Evolutionary conservation across 352 stramenopile genomes (phyloP).

Genomic region (Globisporangium echinulatum): DNA sequence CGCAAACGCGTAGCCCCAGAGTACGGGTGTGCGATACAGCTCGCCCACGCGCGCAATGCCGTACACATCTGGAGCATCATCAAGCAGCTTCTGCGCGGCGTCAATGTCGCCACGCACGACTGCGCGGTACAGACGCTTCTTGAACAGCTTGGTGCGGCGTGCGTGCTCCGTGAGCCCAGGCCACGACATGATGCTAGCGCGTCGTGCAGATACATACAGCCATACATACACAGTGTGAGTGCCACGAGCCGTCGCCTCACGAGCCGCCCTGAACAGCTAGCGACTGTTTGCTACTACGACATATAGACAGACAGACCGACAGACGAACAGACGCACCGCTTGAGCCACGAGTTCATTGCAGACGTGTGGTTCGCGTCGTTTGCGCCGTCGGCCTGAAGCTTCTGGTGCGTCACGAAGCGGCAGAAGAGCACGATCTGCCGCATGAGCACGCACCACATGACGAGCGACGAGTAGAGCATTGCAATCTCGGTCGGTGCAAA

Average conservation of each 20-base stretch:
- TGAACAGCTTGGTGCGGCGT: constrained; percentile 37
- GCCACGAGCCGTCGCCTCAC: neutral
- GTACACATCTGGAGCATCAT: constrained; percentile 24
- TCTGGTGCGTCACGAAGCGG: constrained; percentile 67
- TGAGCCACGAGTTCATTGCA: constrained; percentile 36
- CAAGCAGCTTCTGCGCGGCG: constrained; percentile 34
- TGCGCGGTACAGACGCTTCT: constrained; percentile 58
- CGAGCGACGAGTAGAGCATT: constrained; percentile 52
- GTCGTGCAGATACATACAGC: neutral
- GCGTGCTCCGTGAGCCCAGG: constrained; percentile 20
- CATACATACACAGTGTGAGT: neutral
- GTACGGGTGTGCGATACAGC: constrained; percentile 35
- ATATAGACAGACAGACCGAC: neutral
- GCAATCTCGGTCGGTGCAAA: constrained; percentile 27
- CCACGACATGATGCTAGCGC: constrained; percentile 27
- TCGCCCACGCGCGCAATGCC: constrained; percentile 26
- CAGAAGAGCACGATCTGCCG: constrained; percentile 66
- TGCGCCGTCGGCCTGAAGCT: constrained; percentile 56
- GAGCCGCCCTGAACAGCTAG: neutral
- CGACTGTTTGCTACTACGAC: neutral
- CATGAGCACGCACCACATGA: constrained; percentile 51
- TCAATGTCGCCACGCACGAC: constrained; percentile 43
- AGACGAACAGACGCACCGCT: constrained; percentile 6
- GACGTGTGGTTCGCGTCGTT: constrained; percentile 70
- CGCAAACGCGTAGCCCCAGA: constrained; percentile 65